A percentile compares a stretch with the other conserved stretches of the same genome.
phyloP scores from a whole-genome alignment of 148 eudicot genomes.

The Drosera capensis region DNA sequence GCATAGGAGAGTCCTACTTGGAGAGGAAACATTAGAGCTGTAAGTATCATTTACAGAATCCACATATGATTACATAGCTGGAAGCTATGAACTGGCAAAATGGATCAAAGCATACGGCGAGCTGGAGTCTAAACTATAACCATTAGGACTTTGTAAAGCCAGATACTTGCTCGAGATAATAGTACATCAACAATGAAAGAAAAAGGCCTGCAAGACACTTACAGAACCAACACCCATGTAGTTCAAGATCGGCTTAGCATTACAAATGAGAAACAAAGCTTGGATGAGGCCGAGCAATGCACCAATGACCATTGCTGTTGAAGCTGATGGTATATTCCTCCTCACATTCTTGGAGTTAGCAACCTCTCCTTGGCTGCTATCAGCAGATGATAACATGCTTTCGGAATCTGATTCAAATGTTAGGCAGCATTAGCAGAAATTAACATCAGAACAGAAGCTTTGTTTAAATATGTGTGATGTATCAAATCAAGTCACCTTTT shows the following conservation, averaged over 20 bases:
- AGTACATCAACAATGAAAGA: background rate
- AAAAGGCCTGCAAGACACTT: constrained; percentile 6
- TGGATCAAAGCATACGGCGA: too few relatives aligned
- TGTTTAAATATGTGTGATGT: too few relatives aligned
- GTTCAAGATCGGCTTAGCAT: constrained; percentile 52
- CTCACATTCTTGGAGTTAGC: constrained; percentile 1
- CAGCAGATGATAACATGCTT: constrained; percentile 8
- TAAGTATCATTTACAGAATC: background rate
- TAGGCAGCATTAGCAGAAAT: background rate
- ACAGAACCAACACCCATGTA: constrained; percentile 80
- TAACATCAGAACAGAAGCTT: too few relatives aligned
- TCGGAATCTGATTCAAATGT: constrained; percentile 13
- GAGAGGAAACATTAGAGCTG: background rate
- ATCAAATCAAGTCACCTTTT: constrained; percentile 9
- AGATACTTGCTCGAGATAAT: background rate
- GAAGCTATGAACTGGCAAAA: too few relatives aligned
- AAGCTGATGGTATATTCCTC: constrained; percentile 81
- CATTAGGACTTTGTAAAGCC: background rate
- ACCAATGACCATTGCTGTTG: constrained; percentile 72
- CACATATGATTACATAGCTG: too few relatives aligned
- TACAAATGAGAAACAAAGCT: constrained; percentile 39
- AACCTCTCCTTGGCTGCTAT: background rate
- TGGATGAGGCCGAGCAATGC: constrained; percentile 62
- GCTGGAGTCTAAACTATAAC: too few relatives aligned
- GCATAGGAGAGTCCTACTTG: constrained; percentile 71